phyloP scores from a whole-genome alignment of 805 yeast genomes.

The Candida dajiaensis region DNA sequence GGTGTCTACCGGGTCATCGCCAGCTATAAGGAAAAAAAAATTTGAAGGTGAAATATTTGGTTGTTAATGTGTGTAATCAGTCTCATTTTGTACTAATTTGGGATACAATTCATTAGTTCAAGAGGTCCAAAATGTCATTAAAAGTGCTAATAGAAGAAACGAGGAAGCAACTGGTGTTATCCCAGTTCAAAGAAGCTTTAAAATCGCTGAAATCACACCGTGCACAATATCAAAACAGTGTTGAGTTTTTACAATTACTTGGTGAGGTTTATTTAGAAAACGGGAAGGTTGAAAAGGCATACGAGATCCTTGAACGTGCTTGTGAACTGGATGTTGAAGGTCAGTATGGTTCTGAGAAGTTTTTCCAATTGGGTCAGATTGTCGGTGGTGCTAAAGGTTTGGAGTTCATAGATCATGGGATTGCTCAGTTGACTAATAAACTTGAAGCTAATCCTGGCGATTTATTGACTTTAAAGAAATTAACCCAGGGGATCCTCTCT shows the following conservation, averaged over 20 bases:
- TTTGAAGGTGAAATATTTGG: neutral
- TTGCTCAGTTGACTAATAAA: conserved; percentile 41
- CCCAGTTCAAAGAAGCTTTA: conserved; percentile 26
- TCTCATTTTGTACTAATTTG: no score
- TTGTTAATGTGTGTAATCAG: no score
- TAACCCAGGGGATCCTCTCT: conserved; percentile 75
- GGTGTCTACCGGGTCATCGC: neutral
- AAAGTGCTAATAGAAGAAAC: conserved; percentile 8
- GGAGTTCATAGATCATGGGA: conserved; percentile 54
- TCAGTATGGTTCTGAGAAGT: conserved; percentile 66
- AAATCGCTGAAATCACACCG: conserved; percentile 29
- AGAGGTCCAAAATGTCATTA: conserved; percentile 1
- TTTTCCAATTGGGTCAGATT: conserved; percentile 85
- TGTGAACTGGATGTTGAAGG: conserved; percentile 70
- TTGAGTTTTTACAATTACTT: conserved; percentile 45
- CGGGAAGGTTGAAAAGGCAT: conserved; percentile 77
- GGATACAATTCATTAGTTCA: no score
- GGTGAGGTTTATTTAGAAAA: conserved; percentile 79
- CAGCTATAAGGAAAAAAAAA: neutral
- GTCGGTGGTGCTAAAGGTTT: conserved; percentile 79
- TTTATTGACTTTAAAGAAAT: conserved; percentile 43
- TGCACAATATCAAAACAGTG: conserved; percentile 31
- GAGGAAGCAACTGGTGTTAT: conserved; percentile 7
- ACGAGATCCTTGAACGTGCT: conserved; percentile 49
- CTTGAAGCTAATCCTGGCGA: conserved; percentile 25